These are phyloP conservation scores for Westerdykella aurantiaca DNA, from an alignment of 2,329 filamentous ascomycete species.

Conservation along the genomic window DNA sequence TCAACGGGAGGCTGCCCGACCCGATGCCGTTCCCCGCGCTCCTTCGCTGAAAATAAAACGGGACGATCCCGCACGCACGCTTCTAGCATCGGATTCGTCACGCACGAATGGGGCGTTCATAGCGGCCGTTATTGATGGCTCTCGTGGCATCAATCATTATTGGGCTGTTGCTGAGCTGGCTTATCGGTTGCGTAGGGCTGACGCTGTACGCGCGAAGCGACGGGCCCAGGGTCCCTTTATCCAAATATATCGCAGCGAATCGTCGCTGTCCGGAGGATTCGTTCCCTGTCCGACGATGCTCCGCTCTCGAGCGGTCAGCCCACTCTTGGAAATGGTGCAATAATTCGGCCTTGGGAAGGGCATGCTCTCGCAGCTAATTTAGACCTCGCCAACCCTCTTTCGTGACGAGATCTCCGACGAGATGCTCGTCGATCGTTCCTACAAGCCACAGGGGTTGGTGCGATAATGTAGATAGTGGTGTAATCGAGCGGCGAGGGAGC, in stretches of 20 bases:
- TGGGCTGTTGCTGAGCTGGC: slow-evolving; percentile 2
- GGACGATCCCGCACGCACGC: slow-evolving; percentile 3
- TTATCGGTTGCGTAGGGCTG: slow-evolving; percentile 12
- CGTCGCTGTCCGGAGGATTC: slow-evolving; percentile 1
- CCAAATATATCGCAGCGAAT: slow-evolving; percentile 7
- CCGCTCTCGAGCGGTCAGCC: slow-evolving; percentile 3
- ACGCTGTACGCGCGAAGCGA: slow-evolving; percentile 8
- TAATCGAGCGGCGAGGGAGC: too few relatives aligned
- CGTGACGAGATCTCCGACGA: too few relatives aligned
- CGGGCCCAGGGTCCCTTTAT: slow-evolving; percentile 5
- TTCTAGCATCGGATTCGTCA: too few relatives aligned
- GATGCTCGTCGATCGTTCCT: too few relatives aligned
- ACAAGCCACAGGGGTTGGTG: too few relatives aligned
- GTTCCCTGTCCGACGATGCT: not conserved
- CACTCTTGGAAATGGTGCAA: not conserved
- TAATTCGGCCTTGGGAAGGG: slow-evolving; percentile 1
- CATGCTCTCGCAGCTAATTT: slow-evolving; percentile 6
- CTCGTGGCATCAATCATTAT: slow-evolving; percentile 1
- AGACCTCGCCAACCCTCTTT: slow-evolving; percentile 2
- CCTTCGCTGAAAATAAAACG: slow-evolving; percentile 3
- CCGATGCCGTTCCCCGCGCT: slow-evolving; percentile 6
- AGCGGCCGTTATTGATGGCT: slow-evolving; percentile 1
- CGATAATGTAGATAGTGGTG: too few relatives aligned
- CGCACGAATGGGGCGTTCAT: not conserved
- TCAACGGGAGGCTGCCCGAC: not conserved